Evolutionary conservation across 164 flowering plant genomes (phyloP).

Genomic region (Umbilicus rupestris): DNA sequence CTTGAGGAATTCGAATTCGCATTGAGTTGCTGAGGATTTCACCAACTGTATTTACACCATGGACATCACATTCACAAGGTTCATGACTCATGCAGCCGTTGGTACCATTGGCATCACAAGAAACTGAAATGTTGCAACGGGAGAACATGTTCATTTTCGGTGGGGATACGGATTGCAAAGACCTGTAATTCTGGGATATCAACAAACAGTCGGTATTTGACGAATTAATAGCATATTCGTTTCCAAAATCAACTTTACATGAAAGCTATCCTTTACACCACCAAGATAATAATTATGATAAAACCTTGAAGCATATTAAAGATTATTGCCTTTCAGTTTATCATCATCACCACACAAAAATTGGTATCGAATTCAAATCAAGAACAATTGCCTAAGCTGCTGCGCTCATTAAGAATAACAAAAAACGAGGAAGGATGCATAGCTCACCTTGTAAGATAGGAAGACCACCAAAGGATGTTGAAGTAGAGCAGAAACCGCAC

Average conservation of each 20-base stretch:
- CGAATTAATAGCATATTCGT: not conserved
- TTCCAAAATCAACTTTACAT: not conserved
- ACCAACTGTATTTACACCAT: conserved; percentile 21
- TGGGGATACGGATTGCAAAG: not conserved
- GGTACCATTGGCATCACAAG: not conserved
- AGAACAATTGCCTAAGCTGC: too few species aligned
- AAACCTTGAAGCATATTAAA: too few species aligned
- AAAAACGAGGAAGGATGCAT: too few species aligned
- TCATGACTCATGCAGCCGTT: not conserved
- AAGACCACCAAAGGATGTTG: too few species aligned
- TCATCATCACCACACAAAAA: too few species aligned
- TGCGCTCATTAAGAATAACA: too few species aligned
- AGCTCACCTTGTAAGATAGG: too few species aligned
- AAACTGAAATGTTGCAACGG: not conserved
- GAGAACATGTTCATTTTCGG: conserved; percentile 3
- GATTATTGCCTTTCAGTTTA: too few species aligned
- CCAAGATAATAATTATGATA: too few species aligned
- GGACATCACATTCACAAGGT: conserved; percentile 6
- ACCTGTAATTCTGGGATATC: not conserved
- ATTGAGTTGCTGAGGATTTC: conserved; percentile 14
- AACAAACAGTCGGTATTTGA: not conserved
- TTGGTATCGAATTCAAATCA: too few species aligned
- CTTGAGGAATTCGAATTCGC: conserved; percentile 20
- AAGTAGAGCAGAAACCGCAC: too few species aligned
- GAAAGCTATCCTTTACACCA: too few species aligned